Conservation (phyloP, 805 yeast species). For the Priceomyces fermenticarens region DNA sequence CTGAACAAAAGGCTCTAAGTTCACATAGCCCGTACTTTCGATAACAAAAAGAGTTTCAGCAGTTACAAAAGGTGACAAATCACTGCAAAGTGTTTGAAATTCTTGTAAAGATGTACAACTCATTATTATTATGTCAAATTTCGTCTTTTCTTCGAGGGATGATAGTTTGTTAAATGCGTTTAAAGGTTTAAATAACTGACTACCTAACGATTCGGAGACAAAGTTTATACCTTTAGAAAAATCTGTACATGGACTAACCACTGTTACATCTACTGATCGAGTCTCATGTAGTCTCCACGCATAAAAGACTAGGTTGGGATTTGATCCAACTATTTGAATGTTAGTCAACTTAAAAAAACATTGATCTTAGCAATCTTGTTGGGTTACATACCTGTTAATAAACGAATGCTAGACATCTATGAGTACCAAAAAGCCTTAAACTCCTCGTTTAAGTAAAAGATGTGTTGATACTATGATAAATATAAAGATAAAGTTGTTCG, state of each 20-base stretch:
- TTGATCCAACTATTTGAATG: constrained; percentile 43
- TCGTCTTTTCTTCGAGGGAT: constrained; percentile 9
- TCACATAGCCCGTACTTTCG: constrained; percentile 71
- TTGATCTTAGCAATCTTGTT: neutral
- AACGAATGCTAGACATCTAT: constrained; percentile 16
- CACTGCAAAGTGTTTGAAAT: constrained; percentile 28
- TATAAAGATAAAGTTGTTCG: neutral
- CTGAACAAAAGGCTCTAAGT: constrained; percentile 65
- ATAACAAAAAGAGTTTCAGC: constrained; percentile 52
- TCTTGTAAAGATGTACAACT: constrained; percentile 36
- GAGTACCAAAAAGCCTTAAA: constrained; percentile 1
- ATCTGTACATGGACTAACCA: constrained; percentile 30
- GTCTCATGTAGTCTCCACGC: constrained; percentile 55
- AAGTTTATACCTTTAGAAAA: constrained; percentile 10
- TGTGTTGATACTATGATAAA: neutral
- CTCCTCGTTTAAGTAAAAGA: neutral
- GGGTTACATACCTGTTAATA: constrained; percentile 19
- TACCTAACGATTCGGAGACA: constrained; percentile 13
- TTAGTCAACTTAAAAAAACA: constrained; percentile 5
- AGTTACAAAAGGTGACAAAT: constrained; percentile 22
- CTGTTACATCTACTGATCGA: constrained; percentile 30
- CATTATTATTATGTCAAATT: constrained; percentile 34
- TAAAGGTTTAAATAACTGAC: constrained; percentile 4
- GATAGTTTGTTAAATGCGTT: constrained; percentile 2
- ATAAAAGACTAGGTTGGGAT: constrained; percentile 58